Evolutionary conservation across 306 rosid species (phyloP), one percentile per base, ranked within the genome.

Genomic region (Cicer cuneatum): DNA sequence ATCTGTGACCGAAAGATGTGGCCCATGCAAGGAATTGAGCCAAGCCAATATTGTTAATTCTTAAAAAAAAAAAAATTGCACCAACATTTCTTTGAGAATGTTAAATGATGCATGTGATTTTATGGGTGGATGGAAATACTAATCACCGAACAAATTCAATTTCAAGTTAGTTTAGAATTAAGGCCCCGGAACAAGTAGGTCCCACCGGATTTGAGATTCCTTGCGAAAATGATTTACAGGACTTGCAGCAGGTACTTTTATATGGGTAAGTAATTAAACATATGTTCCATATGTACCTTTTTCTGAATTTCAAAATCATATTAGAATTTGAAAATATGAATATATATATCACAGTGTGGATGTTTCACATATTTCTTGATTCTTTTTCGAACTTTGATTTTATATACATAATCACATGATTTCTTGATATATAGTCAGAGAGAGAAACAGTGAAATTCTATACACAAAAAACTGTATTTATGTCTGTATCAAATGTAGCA

Each of bases 121-220:
- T 14, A 64, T 64, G 42, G 56, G 56, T 79, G 56, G 40, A 47
- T 67, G 41, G 35, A 13, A 78, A 78, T 51, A 80, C 64, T 48
- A 47, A 49, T 42, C 5, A 33, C 70, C 51, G 38, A 74, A 40
- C n/a, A 14, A 3, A 10, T 24, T 24, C 47, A n/a, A 72, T 59
- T 43, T 29, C 42, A 66, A 58, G 72, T 33, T 70, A 48, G 35
- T 29, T 29, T 0, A 37, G 42, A 69, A 7, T 16, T 16, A 3
- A 63, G 16, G 65, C 49, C 45, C 37, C 10, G 21, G 56, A 72
- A 29, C 61, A 63, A 64, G 58, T 39, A 45, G 43, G 45, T 37
- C 70, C 69, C 73, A 35, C 73, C n/a, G 40, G n/a, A 47, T 64
- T 63, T 6, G 46, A n/a, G 74, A n/a, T 52, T 63, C 13, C 51